A percentile compares a stretch with the other conserved stretches of the same genome.
phyloP scores from a whole-genome alignment of 225 moss, liverwort and hornwort genomes.

The Antitrichia curtipendula region DNA sequence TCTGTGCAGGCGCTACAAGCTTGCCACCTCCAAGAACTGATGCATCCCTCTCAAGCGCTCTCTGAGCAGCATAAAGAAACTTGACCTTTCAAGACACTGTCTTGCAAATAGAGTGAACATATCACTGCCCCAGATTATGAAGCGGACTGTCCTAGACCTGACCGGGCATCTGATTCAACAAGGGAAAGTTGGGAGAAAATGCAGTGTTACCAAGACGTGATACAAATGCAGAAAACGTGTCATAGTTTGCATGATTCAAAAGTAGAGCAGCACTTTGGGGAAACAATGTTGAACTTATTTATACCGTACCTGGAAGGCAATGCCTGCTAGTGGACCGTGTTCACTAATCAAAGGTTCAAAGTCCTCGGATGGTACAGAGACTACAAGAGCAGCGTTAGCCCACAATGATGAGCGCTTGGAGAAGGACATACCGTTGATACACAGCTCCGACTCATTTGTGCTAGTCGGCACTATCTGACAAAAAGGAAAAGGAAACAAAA shows the following conservation, averaged over 20 bases:
- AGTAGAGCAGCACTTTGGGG: not conserved
- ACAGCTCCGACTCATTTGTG: conserved; percentile 72
- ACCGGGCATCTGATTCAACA: not conserved
- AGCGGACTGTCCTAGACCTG: not conserved
- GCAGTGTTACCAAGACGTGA: not conserved
- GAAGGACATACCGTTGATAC: conserved; percentile 98
- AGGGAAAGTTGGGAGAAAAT: not conserved
- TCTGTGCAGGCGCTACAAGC: conserved; percentile 81
- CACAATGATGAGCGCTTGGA: conserved; percentile 83
- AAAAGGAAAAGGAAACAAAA: not conserved
- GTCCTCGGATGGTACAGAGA: conserved; percentile 62
- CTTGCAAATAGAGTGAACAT: not conserved
- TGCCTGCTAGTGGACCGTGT: conserved; percentile 66
- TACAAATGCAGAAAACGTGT: not conserved
- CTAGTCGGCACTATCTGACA: conserved; percentile 85
- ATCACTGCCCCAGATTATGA: not conserved
- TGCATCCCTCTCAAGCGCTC: conserved; percentile 71
- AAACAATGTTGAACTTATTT: not conserved
- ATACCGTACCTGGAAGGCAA: conserved; percentile 70
- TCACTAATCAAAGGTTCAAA: conserved; percentile 25
- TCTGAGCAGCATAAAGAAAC: conserved; percentile 19
- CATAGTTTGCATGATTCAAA: not conserved
- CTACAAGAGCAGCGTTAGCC: conserved; percentile 96
- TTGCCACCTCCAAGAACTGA: conserved; percentile 80
- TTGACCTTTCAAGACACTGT: not conserved